Evolutionary conservation across 2,329 filamentous ascomycete species (phyloP).

Genomic region (Aspergillaceae sp.): DNA sequence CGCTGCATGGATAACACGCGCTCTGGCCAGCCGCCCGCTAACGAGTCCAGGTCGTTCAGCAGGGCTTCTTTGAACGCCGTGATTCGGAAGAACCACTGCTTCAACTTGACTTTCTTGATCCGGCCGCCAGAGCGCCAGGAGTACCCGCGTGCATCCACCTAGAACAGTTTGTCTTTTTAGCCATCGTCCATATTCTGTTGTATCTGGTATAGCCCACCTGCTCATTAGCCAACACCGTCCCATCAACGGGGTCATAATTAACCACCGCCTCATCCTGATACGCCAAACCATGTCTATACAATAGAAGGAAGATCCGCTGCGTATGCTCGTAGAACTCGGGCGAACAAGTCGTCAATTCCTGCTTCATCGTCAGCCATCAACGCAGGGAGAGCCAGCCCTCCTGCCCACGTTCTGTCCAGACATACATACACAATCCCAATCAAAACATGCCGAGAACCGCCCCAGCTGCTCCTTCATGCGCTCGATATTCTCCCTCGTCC

Average conservation of each 20-base stretch:
- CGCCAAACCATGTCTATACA: conserved; percentile 65
- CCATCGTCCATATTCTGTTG: not conserved
- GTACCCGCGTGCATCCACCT: conserved; percentile 70
- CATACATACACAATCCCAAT: conserved; percentile 66
- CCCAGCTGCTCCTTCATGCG: conserved; percentile 77
- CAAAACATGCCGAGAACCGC: conserved; percentile 71
- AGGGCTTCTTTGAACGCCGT: conserved; percentile 67
- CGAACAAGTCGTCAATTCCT: conserved; percentile 80
- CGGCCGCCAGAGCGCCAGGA: conserved; percentile 84
- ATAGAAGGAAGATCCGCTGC: conserved; percentile 71
- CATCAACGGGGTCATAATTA: conserved; percentile 84
- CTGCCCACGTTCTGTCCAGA: not conserved
- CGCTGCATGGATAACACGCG: conserved; percentile 73
- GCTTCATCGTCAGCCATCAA: conserved; percentile 9
- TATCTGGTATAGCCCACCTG: conserved; percentile 40
- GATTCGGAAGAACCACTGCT: conserved; percentile 86
- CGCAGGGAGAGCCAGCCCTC: not conserved
- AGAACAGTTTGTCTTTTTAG: conserved; percentile 1
- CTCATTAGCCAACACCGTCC: conserved; percentile 84
- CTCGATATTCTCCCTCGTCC: conserved; percentile 72
- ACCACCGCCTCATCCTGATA: conserved; percentile 77
- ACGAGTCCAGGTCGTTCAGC: conserved; percentile 58
- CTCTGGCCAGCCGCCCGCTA: conserved; percentile 69
- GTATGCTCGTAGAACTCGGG: conserved; percentile 84
- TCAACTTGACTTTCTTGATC: conserved; percentile 68